A percentile compares a stretch with the other conserved stretches of the same genome.
phyloP scores from a whole-genome alignment of 2,329 filamentous ascomycete genomes.

The Gliomastix tumulicola region DNA sequence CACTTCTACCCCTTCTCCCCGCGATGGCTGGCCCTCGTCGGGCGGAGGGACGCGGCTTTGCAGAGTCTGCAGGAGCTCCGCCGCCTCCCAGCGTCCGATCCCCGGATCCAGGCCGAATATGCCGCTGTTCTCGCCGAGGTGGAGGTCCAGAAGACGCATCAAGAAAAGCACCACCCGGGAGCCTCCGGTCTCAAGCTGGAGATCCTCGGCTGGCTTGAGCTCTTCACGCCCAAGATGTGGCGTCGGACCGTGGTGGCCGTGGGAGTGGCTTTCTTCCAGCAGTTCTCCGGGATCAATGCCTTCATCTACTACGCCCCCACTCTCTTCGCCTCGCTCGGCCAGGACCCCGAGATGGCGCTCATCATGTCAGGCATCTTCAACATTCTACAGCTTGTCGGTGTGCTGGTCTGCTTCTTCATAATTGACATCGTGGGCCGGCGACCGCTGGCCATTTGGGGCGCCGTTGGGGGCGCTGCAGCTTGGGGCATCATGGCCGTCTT shows the following conservation, averaged over 20 bases:
- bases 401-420: conserved; percentile 5
- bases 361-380: conserved; percentile 34
- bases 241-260: conserved; percentile 29
- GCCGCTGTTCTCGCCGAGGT: conserved; percentile 37
- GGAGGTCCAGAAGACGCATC: conserved; percentile 14
- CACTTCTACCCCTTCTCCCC: conserved; percentile 36
- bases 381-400: conserved; percentile 32
- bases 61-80: conserved; percentile 27
- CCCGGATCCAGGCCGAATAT: conserved; percentile 36
- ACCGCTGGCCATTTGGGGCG: conserved; percentile 34
- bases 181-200: conserved; percentile 43
- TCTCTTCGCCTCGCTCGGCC: conserved; percentile 29
- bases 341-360: conserved; percentile 21
- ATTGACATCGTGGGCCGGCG: conserved; percentile 39
- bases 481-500: conserved; percentile 46
- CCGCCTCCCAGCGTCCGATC: conserved; percentile 30
- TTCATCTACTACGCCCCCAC: conserved; percentile 39
- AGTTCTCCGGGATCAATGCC: conserved; percentile 24
- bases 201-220: background rate
- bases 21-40: conserved; percentile 32
- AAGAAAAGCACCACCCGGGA: conserved; percentile 19
- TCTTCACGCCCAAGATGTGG: conserved; percentile 16
- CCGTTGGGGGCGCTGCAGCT: conserved; percentile 38
- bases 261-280: conserved; percentile 33
- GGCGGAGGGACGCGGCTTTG: conserved; percentile 29